Evolutionary conservation across 139 green algal species (phyloP).

Genomic region (Chlorella vulgaris): DNA sequence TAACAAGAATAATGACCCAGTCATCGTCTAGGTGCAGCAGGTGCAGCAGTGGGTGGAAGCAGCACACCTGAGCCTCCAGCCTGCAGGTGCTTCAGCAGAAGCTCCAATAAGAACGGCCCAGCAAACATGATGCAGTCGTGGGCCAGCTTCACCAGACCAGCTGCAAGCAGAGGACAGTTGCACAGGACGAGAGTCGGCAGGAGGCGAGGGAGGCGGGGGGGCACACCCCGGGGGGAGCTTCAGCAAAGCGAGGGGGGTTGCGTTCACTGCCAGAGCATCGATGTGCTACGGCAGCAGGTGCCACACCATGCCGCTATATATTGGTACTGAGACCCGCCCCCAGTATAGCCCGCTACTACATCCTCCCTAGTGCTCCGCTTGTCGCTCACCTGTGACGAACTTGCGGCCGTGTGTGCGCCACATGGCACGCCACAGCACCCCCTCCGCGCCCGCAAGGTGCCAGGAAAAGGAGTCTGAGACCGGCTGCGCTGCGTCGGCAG

Average conservation of each 20-base stretch:
- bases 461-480: slow-evolving; percentile 58
- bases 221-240: not conserved
- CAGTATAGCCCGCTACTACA: no score
- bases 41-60: no score
- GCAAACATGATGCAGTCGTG: slow-evolving; percentile 83
- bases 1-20: no score
- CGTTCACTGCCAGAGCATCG: not conserved
- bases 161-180: slow-evolving; percentile 22
- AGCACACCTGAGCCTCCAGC: not conserved
- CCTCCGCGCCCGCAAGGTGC: slow-evolving; percentile 50
- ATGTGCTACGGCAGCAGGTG: not conserved
- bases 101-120: slow-evolving; percentile 76
- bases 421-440: slow-evolving; percentile 46
- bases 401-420: slow-evolving; percentile 38
- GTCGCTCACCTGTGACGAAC: slow-evolving; percentile 29
- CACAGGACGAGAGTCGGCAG: no score
- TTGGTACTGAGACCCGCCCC: not conserved
- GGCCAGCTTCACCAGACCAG: slow-evolving; percentile 74
- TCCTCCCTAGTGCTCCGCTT: no score
- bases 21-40: no score
- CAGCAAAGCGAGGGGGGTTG: not conserved
- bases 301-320: not conserved
- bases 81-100: slow-evolving; percentile 67
- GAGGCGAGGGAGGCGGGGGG: not conserved
- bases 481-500: slow-evolving; percentile 52